Evolutionary conservation across 1,284 basidiomycete species (phyloP).

Genomic region (Phlebopus sp.): DNA sequence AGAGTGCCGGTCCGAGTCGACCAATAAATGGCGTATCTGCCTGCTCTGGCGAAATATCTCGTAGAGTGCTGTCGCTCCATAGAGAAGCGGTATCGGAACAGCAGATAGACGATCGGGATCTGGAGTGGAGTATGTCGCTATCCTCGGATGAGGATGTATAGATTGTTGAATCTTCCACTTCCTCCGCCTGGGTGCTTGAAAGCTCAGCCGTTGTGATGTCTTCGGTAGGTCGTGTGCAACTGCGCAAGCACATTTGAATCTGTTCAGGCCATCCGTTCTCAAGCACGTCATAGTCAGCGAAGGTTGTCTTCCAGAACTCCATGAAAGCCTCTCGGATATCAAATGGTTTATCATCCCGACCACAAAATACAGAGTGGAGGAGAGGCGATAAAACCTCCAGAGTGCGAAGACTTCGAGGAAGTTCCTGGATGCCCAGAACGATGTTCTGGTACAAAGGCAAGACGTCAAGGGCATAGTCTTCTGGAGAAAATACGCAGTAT

Average conservation of each 20-base stretch:
- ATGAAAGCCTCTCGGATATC: slow-evolving; percentile 46
- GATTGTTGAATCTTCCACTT: slow-evolving; percentile 16
- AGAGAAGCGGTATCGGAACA: slow-evolving; percentile 5
- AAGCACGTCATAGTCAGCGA: slow-evolving; percentile 39
- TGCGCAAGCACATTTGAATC: slow-evolving; percentile 40
- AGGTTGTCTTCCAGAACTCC: slow-evolving; percentile 56
- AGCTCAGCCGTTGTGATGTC: background rate
- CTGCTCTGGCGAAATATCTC: background rate
- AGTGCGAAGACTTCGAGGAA: slow-evolving; percentile 38
- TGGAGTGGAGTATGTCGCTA: slow-evolving; percentile 5
- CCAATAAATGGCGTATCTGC: slow-evolving; percentile 22
- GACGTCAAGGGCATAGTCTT: slow-evolving; percentile 60
- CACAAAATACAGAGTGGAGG: slow-evolving; percentile 52
- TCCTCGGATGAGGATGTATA: slow-evolving; percentile 6
- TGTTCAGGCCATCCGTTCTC: slow-evolving; percentile 48
- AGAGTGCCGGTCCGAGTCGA: slow-evolving; percentile 28
- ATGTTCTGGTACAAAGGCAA: slow-evolving; percentile 58
- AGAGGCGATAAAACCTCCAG: slow-evolving; percentile 46
- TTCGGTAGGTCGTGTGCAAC: slow-evolving; percentile 2
- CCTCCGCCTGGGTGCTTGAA: slow-evolving; percentile 24
- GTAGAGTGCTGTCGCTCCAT: slow-evolving; percentile 5
- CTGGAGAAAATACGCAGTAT: slow-evolving; percentile 42
- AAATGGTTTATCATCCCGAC: slow-evolving; percentile 43
- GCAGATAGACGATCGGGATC: slow-evolving; percentile 10
- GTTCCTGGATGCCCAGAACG: slow-evolving; percentile 45